phyloP scores from a whole-genome alignment of 2,329 filamentous ascomycete genomes.

The Xylaria digitata region DNA sequence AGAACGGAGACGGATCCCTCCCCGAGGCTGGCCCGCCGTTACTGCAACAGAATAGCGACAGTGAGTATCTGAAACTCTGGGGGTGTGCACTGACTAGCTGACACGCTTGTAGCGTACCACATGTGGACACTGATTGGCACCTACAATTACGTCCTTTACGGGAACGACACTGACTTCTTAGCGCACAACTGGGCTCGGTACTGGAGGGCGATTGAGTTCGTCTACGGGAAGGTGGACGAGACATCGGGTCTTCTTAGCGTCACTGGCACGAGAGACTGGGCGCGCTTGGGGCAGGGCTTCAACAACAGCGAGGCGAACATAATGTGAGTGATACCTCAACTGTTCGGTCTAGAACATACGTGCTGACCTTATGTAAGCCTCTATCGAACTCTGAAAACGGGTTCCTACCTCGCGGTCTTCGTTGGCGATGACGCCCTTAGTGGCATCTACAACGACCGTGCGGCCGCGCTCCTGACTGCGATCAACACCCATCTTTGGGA shows the following conservation, averaged over 20 bases:
- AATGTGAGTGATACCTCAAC: slow-evolving; percentile 43
- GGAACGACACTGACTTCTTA: slow-evolving; percentile 62
- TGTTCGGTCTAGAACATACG: neutral
- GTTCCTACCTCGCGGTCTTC: slow-evolving; percentile 60
- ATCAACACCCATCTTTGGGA: slow-evolving; percentile 64
- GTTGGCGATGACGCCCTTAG: slow-evolving; percentile 55
- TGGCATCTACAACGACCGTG: slow-evolving; percentile 54
- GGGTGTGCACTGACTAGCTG: neutral
- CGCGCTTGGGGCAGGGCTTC: slow-evolving; percentile 36
- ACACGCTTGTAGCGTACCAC: slow-evolving; percentile 42
- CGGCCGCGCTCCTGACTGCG: slow-evolving; percentile 55
- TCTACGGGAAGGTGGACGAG: slow-evolving; percentile 14
- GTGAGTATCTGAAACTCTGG: slow-evolving; percentile 1
- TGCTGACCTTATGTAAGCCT: slow-evolving; percentile 11
- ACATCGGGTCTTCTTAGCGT: slow-evolving; percentile 41
- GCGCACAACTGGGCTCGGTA: slow-evolving; percentile 61
- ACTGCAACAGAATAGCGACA: slow-evolving; percentile 42
- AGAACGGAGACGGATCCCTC: slow-evolving; percentile 42
- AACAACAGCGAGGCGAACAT: slow-evolving; percentile 44
- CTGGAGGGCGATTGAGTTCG: slow-evolving; percentile 36
- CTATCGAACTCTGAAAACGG: slow-evolving; percentile 65
- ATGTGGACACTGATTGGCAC: slow-evolving; percentile 64
- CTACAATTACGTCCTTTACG: slow-evolving; percentile 68
- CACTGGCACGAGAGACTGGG: slow-evolving; percentile 44
- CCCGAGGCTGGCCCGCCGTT: slow-evolving; percentile 47